Base-by-base conservation (phyloP, 1,284 basidiomycete species). In the Apiotrichum montevideense region DNA sequence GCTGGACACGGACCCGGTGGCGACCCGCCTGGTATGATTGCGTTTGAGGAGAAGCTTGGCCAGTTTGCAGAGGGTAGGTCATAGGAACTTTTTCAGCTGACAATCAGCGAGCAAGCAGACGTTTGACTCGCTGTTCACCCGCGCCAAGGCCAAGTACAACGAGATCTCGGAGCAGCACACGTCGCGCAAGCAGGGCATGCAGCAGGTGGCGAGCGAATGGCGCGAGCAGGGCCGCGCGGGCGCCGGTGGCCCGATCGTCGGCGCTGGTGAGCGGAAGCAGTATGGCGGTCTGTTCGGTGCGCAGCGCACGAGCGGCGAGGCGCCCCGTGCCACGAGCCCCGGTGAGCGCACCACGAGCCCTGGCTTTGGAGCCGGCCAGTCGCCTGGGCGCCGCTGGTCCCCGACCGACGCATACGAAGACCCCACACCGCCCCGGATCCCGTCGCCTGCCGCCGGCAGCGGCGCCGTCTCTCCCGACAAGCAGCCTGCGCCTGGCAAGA, bases 361-460 rank as follows among this genome's bases (percentile, higher is more conserved):
- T 5, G 42, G 3, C n/a, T 41, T 7, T 6, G 32, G 4, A 5
- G n/a, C 14, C 9, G 13, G 51, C 52, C 4, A 46, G 6, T 33
- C 48, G n/a, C 51, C 32, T 54, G 43, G 42, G 46, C 62, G 63
- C 32, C 57, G 73, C 44, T 77, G 75, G 75, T 65, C 69, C 47
- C 75, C 75, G 2, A 63, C 67, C 0, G 74, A 77, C 56, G 54
- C 66, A 7, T 75, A 64, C 54, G 75, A 73, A 67, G 55, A 61
- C 66, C 11, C 47, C 1, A 35, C 34, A 9, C 5, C 63, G 63
- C 35, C 45, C 34, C 46, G 45, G 3, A 33, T 46, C 29, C 37
- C n/a, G 35, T 46, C 54, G 15, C 51, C 56, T 11, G 40, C 41
- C 35, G 29, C 39, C 10, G 44, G 39, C 35, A n/a, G 35, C 35